Evolutionary conservation across 345 rosid genomes (phyloP), one percentile per base, ranked within the genome.

Genomic region (Theobroma cacao): DNA sequence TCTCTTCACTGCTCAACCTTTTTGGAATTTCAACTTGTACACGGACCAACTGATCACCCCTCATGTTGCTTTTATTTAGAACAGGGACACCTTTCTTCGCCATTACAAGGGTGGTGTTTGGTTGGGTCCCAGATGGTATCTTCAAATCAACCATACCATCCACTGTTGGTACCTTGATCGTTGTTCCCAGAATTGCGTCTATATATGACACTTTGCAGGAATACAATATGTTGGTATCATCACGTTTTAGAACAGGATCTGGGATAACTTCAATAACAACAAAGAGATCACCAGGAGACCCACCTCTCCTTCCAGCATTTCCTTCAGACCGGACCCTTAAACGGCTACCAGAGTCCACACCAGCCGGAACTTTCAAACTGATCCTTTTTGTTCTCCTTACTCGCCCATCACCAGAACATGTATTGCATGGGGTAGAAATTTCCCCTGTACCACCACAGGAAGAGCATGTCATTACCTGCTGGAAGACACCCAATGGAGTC

Each of bases 1-100:
- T 89, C 88, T 97, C 99, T 63, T 94, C 95, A 36, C 86, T 83
- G 84, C 94, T 92, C 89, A 97, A 82, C 77, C 94, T 85, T 82
- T 97, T 97, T 0, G 99, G 99, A 75, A 97, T 97, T 85, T 97
- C 99, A 0, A 97, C 96, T 78, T 97, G 99, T 34, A 97, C 98
- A 8, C 98, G 94, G 24, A 97, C 99, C 87, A 97, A 77, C 84
- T 94, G 98, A 78, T 94, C 99, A 13, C 98, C 99, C 77, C 98
- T 91, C 93, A 87, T 87, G 84, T 89, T 94, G 82, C 88, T 93
- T 87, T 90, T 97, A 77, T 92, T 97, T 74, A 94, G 84, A 28
- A 93, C 88, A 2, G 98, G 98, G 43, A 97, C 96, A 20, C 99
- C 98, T 77, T 90, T 97, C 83, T 90, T 97, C 22, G 98, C 93